Conservation (phyloP, 768 basidiomycete species). For the Auricularia sp. region DNA sequence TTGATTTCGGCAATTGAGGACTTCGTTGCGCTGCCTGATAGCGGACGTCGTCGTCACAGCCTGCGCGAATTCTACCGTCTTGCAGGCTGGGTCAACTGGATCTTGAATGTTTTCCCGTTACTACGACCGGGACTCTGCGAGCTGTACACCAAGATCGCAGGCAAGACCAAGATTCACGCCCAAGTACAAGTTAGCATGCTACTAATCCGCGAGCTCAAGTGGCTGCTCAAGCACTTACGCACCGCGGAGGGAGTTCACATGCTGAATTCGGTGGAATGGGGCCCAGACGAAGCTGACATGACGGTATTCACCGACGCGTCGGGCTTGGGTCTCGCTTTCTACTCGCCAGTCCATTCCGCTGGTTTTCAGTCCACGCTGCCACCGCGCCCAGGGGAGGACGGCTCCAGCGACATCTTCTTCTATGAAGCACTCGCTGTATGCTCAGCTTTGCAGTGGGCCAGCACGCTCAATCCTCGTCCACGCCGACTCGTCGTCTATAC, state of each 20-base stretch:
- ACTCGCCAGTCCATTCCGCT: slow-evolving; percentile 11
- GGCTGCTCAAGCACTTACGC: slow-evolving; percentile 19
- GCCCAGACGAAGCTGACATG: background rate
- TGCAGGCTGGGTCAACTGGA: slow-evolving; percentile 31
- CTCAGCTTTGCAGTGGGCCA: background rate
- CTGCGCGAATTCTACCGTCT: slow-evolving; percentile 20
- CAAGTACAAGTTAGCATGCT: slow-evolving; percentile 20
- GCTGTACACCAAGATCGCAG: slow-evolving; percentile 26
- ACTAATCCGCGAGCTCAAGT: slow-evolving; percentile 20
- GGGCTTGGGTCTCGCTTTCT: slow-evolving; percentile 13
- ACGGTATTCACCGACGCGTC: slow-evolving; percentile 18
- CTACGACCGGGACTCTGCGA: slow-evolving; percentile 23
- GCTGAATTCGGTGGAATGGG: background rate
- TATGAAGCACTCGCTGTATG: slow-evolving; percentile 8
- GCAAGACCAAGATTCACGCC: slow-evolving; percentile 11
- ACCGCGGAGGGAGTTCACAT: background rate
- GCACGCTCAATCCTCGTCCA: background rate
- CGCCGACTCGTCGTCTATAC: slow-evolving; percentile 15
- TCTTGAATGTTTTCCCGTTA: slow-evolving; percentile 29
- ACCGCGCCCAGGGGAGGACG: background rate
- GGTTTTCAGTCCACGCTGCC: slow-evolving; percentile 9
- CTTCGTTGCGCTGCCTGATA: slow-evolving; percentile 9
- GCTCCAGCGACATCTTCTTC: slow-evolving; percentile 11
- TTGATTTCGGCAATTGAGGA: slow-evolving; percentile 10
- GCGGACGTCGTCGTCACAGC: slow-evolving; percentile 7